phyloP scores from a whole-genome alignment of 2,329 filamentous ascomycete species.

The Sarocladium kiliense region DNA sequence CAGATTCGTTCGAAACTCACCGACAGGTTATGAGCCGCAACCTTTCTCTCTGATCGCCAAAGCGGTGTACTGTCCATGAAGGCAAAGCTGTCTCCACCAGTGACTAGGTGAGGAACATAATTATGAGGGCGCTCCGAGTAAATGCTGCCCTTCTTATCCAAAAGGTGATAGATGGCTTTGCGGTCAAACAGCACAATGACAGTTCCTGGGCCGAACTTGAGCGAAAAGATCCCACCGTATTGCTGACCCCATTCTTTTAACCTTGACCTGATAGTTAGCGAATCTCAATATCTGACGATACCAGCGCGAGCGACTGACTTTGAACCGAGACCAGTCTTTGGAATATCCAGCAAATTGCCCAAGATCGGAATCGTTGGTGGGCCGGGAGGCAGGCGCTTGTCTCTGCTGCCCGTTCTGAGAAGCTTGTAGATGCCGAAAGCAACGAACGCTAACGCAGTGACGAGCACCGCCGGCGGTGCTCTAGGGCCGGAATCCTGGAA shows the following conservation, averaged over 20 bases:
- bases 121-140: constrained; percentile 37
- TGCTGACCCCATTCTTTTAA: constrained; percentile 36
- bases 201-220: constrained; percentile 36
- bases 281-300: too few species aligned
- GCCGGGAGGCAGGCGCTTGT: background rate
- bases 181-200: constrained; percentile 35
- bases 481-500: background rate
- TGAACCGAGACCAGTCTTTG: background rate
- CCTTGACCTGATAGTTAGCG: constrained; percentile 15
- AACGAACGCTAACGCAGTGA: background rate
- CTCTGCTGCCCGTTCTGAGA: background rate
- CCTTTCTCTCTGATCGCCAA: background rate
- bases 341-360: background rate
- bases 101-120: constrained; percentile 36
- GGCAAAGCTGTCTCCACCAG: constrained; percentile 34
- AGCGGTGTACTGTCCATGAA: constrained; percentile 34
- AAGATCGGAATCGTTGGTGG: background rate
- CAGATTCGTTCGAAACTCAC: too few species aligned
- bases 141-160: constrained; percentile 38
- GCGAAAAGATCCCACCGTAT: constrained; percentile 35
- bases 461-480: background rate
- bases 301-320: background rate
- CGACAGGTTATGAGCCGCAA: background rate
- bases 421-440: background rate
- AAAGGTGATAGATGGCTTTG: constrained; percentile 31